A percentile compares a stretch with the other conserved stretches of the same genome.
Evolutionary conservation across 108 stramenopile species (phyloP).

Genomic region (Conticribra guillardii): DNA sequence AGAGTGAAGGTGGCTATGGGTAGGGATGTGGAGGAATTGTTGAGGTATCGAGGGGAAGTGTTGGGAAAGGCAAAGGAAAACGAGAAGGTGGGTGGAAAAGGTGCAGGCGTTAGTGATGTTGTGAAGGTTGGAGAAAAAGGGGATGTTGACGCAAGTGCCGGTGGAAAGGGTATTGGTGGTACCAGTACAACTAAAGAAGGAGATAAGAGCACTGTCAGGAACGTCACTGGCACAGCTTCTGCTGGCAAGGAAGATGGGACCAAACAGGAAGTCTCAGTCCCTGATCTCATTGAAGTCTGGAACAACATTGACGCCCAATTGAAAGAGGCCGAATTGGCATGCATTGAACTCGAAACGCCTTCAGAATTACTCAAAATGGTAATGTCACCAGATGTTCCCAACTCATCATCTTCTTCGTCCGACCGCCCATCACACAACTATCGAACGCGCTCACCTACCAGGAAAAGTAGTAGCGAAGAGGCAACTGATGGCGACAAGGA

Average conservation of each 20-base stretch:
- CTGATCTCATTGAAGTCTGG: constrained; percentile 55
- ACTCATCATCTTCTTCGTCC: constrained; percentile 1
- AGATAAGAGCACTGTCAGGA: neutral
- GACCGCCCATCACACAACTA: constrained; percentile 15
- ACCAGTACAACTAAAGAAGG: neutral
- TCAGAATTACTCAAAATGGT: constrained; percentile 39
- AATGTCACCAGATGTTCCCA: constrained; percentile 10
- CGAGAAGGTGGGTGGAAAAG: neutral
- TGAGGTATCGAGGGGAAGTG: constrained; percentile 51
- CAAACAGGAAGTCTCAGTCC: no score
- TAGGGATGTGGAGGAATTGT: constrained; percentile 65
- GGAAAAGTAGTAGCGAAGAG: constrained; percentile 9
- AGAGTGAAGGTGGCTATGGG: constrained; percentile 70
- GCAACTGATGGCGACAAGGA: constrained; percentile 1
- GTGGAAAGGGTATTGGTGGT: no score
- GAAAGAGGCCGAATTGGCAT: constrained; percentile 51
- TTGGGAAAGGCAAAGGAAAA: neutral
- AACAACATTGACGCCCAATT: constrained; percentile 50
- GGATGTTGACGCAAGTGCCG: neutral
- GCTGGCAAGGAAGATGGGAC: neutral
- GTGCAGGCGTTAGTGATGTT: constrained; percentile 11
- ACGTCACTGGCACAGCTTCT: neutral
- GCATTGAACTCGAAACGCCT: constrained; percentile 48
- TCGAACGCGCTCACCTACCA: constrained; percentile 19
- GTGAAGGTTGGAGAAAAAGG: constrained; percentile 9